Base-by-base conservation (phyloP, 441 rosid species). In the Pelargonium citronellum region DNA sequence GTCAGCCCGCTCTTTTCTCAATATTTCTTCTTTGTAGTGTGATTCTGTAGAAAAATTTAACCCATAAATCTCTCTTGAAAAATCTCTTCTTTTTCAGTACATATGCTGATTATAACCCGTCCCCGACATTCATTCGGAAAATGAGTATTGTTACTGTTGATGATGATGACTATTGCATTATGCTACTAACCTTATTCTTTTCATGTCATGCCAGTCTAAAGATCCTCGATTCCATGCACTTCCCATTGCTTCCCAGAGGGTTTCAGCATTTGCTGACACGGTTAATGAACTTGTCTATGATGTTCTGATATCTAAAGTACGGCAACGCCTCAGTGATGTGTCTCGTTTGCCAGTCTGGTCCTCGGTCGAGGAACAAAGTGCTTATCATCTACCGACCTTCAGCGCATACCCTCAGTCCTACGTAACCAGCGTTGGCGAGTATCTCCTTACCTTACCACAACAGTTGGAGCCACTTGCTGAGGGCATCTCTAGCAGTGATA, bases 381-480 rank as follows among this genome's bases (percentile, higher is more conserved):
- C 91, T 27, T 87, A 85, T 71, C 89, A 76, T 73, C 92, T 95
- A 57, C 99, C 99, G 66, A 90, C 91, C 49, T 95, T 95, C 79
- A 92, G 99, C 76, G 89, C 98, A 43, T 95, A 91, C 77, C 99
- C 99, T 22, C 99, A 91, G 79, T 76, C 93, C 49, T 95, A 95
- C 24, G 90, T 91, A 67, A 92, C 90, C 65, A 89, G 96, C 71
- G 87, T 95, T 13, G 98, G 98, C 3, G 99, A 95, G 76, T 95
- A 95, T 84, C 96, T 95, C 72, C 99, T 95, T 53, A 95, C 99
- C 70, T 85, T 95, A 70, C 99, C 98, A 55, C 99, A 95, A 72
- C 99, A 95, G 71, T 85, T 95, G 83, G 99, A 95, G 85, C 99
- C 98, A 22, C 92, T 92, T 67, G 99, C 97, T 13, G 99, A 95